Conservation (phyloP, 2,329 filamentous ascomycete genomes). For the Pyrenochaeta sp. region DNA sequence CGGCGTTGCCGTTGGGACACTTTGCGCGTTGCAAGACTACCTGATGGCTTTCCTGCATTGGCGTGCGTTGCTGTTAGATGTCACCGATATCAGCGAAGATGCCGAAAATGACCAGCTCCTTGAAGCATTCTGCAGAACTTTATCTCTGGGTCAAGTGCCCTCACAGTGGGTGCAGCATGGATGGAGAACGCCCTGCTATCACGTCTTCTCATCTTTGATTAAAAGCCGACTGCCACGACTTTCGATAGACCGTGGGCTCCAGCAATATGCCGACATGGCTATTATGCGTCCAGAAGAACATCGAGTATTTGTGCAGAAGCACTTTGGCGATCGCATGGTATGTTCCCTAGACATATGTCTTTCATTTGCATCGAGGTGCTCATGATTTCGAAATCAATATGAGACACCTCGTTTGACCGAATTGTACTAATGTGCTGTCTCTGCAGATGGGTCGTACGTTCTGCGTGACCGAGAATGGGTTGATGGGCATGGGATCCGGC, state of each 20-base stretch:
- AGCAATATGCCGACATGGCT: constrained; percentile 7
- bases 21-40: constrained; percentile 39
- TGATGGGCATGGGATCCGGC: constrained; percentile 46
- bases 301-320: constrained; percentile 21
- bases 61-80: constrained; percentile 37
- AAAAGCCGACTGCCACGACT: constrained; percentile 20
- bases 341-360: neutral
- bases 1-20: constrained; percentile 41
- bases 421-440: neutral
- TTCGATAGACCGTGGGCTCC: constrained; percentile 20
- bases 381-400: neutral
- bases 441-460: constrained; percentile 29
- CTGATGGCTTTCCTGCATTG: constrained; percentile 51
- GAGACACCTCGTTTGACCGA: neutral
- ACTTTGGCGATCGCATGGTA: constrained; percentile 24
- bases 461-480: constrained; percentile 24
- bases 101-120: constrained; percentile 15
- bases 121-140: constrained; percentile 40
- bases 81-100: constrained; percentile 6
- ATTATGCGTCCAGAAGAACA: constrained; percentile 11
- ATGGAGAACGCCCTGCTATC: constrained; percentile 19
- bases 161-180: neutral
- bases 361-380: neutral
- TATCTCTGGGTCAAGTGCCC: constrained; percentile 38
- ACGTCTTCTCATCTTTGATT: constrained; percentile 27